These are phyloP conservation scores for Aquanectria penicillioides DNA, from an alignment of 2,329 filamentous ascomycete genomes.

Conservation along the genomic window DNA sequence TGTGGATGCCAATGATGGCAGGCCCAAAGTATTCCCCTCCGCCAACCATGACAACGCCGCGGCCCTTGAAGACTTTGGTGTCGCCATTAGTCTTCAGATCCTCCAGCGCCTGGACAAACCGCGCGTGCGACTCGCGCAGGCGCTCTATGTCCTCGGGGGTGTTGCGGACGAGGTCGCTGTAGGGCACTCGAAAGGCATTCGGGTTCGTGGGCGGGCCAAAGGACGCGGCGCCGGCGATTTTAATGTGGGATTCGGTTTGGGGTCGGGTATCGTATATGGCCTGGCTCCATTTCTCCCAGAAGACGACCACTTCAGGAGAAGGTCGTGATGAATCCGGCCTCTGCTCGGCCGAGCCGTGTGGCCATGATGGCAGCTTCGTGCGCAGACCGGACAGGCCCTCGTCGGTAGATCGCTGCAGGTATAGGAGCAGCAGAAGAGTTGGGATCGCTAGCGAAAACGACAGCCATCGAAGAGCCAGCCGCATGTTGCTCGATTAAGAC, in stretches of 20 bases:
- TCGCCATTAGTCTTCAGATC: neutral
- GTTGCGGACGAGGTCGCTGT: neutral
- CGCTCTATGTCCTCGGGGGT: slow-evolving; percentile 7
- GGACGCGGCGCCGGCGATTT: neutral
- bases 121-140: slow-evolving; percentile 1
- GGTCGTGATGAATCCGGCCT: neutral
- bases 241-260: neutral
- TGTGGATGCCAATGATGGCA: slow-evolving; percentile 22
- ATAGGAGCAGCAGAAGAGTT: neutral
- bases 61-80: neutral
- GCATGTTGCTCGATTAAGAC: slow-evolving; percentile 17
- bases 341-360: neutral
- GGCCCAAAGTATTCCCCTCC: slow-evolving; percentile 26
- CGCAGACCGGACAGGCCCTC: neutral
- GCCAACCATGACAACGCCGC: slow-evolving; percentile 23
- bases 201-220: neutral
- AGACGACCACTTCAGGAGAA: neutral
- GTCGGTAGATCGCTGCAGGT: neutral
- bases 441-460: neutral
- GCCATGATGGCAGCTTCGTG: neutral
- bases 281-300: slow-evolving; percentile 18
- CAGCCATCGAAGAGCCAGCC: slow-evolving; percentile 22
- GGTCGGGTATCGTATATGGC: slow-evolving; percentile 13
- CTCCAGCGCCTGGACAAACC: slow-evolving; percentile 8
- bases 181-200: slow-evolving; percentile 3